Percentiles rank a stretch among this genome's conserved stretches.
phyloP scores from a whole-genome alignment of 176 grass and related monocot genomes.

The maize (Zea mays) region Zm-B73-REFERENCE-NAM-5.0 NC_050098.1:34849501-34850000 shows the following conservation, averaged over 20 bases:
- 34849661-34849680: not conserved
- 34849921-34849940: not conserved
- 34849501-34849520: slow-evolving; percentile 66
- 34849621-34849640: slow-evolving; percentile 28
- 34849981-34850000: not conserved
- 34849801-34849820: not conserved
- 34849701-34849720: not conserved
- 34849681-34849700: not conserved
- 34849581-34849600: slow-evolving; percentile 68
- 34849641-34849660: slow-evolving; percentile 30
- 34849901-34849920: not conserved
- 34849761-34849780: not conserved
- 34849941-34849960: slow-evolving; percentile 1
- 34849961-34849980: slow-evolving; percentile 4
- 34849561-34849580: slow-evolving; percentile 66
- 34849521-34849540: slow-evolving; percentile 70
- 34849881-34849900: not conserved
- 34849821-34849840: slow-evolving; percentile 3
- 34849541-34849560: slow-evolving; percentile 57
- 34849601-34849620: slow-evolving; percentile 83
- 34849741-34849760: not conserved
- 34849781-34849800: not conserved
- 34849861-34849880: slow-evolving; percentile 3
- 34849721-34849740: not conserved
- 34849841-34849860: slow-evolving; percentile 31